phyloP scores from a whole-genome alignment of 1,284 basidiomycete species.

The Boletellus dicymbophilus region DNA sequence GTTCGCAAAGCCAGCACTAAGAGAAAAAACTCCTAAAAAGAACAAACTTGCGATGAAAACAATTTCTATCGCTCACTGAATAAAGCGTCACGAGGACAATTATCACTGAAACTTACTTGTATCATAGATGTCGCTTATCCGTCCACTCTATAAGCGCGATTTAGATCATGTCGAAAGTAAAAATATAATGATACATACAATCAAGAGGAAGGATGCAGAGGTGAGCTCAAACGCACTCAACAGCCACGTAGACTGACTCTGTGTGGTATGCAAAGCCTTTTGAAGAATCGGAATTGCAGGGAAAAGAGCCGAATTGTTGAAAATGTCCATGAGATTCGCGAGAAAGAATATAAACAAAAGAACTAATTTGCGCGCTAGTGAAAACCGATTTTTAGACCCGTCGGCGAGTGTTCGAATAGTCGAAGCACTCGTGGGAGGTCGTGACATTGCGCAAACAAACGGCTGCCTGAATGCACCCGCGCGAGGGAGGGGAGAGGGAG shows the following conservation, averaged over 20 bases:
- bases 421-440: too few species aligned
- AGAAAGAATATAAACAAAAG: constrained; percentile 44
- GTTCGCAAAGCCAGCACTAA: constrained; percentile 44
- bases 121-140: constrained; percentile 33
- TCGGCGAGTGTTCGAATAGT: too few species aligned
- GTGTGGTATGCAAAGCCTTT: constrained; percentile 55
- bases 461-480: too few species aligned
- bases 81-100: background rate
- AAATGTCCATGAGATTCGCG: constrained; percentile 48
- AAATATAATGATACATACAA: constrained; percentile 31
- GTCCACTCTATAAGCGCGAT: constrained; percentile 26
- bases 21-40: constrained; percentile 39
- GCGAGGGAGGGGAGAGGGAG: too few species aligned
- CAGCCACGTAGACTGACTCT: constrained; percentile 42
- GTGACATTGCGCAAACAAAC: too few species aligned
- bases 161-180: constrained; percentile 12
- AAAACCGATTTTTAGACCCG: too few species aligned
- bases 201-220: constrained; percentile 43
- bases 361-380: constrained; percentile 30
- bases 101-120: constrained; percentile 20
- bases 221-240: constrained; percentile 44
- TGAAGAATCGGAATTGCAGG: constrained; percentile 40
- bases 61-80: constrained; percentile 16
- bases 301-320: constrained; percentile 50
- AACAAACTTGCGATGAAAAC: constrained; percentile 34